Base-by-base conservation (phyloP, 2,329 filamentous ascomycete genomes). In the Sarocladium kiliense region DNA sequence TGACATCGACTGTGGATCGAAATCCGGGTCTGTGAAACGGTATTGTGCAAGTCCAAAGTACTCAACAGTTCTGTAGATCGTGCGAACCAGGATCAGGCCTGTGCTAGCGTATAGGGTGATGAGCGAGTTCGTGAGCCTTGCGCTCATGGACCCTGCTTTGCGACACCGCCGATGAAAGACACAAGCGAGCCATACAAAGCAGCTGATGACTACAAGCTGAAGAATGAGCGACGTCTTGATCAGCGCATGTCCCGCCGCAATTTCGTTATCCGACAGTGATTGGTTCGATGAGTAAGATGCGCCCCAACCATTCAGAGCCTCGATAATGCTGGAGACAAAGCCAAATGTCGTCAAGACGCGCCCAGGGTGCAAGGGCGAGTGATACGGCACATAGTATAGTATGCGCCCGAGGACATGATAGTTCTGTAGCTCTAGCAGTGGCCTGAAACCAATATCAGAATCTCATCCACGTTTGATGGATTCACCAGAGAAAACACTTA, bases 331-430 rank as follows among this genome's bases (percentile, higher is more conserved):
- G 19, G 77, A 80, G 37, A 80, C 59, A 32, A 68, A 69, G 14
- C 71, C 73, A 58, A 80, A 80, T 2, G 71, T 76, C 4, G 71
- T 71, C 16, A 79, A 61, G 16, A 78, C 74, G 25, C 71, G 66
- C 21, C 71, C 69, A 0, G 77, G 75, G 37, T 76, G 69, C 30
- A 80, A 65, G 0, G 81, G 82, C 0, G 82, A 74, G 56, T 80
- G 74, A 62, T 84, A 81, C 0, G 82, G 82, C 2, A 83, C 73
- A 50, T 66, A 80, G 65, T 80, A 80, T 19, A 87, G 72, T 12
- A 84, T 72, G 3, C 82, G 77, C 2, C 78, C 78, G 23, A 87
- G 76, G 55, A 85, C 76, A 60, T 83, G 77, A 66, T 86, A 86
- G 62, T 86, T 84, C 55, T 80, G 76, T 2, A 82, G 73, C 54